These are phyloP conservation scores for Podospora sp. DNA, from an alignment of 495 filamentous ascomycete genomes.

Conservation along the genomic window DNA sequence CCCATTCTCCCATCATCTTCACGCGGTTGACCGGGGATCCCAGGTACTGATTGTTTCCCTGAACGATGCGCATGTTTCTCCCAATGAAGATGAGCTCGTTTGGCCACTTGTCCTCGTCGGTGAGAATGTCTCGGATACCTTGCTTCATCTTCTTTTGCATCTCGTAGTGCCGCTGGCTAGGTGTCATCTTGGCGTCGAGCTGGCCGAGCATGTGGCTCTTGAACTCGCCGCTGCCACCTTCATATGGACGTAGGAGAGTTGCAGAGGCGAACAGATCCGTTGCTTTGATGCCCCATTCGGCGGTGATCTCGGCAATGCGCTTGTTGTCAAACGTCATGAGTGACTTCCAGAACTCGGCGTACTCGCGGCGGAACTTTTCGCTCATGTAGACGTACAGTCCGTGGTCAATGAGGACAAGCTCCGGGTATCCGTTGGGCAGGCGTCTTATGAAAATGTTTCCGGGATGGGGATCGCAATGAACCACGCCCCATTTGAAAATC, in stretches of 20 bases:
- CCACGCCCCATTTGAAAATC: constrained; percentile 93
- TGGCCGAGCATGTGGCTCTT: constrained; percentile 57
- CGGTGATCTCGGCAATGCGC: constrained; percentile 68
- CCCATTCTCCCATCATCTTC: constrained; percentile 93
- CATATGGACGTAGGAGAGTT: constrained; percentile 87
- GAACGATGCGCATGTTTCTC: constrained; percentile 90
- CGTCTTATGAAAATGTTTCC: constrained; percentile 96
- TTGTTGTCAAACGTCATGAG: constrained; percentile 91
- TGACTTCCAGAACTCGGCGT: constrained; percentile 89
- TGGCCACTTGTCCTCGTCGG: constrained; percentile 90
- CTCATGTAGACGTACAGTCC: constrained; percentile 92
- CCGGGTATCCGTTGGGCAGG: constrained; percentile 74
- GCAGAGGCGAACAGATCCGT: constrained; percentile 88
- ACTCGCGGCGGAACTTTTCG: constrained; percentile 82
- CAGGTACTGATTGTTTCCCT: constrained; percentile 67
- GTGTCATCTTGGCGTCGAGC: constrained; percentile 57
- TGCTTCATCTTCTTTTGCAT: constrained; percentile 83
- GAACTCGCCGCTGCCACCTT: constrained; percentile 74
- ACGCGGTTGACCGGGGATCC: constrained; percentile 93
- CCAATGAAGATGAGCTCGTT: constrained; percentile 94
- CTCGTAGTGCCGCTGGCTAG: constrained; percentile 72
- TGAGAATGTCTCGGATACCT: constrained; percentile 79
- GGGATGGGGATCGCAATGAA: constrained; percentile 95
- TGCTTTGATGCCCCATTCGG: constrained; percentile 82
- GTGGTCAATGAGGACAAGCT: constrained; percentile 95